Evolutionary conservation across 371 early-diverging fungal genomes (phyloP).

Genomic region (Mucor mucedo): DNA sequence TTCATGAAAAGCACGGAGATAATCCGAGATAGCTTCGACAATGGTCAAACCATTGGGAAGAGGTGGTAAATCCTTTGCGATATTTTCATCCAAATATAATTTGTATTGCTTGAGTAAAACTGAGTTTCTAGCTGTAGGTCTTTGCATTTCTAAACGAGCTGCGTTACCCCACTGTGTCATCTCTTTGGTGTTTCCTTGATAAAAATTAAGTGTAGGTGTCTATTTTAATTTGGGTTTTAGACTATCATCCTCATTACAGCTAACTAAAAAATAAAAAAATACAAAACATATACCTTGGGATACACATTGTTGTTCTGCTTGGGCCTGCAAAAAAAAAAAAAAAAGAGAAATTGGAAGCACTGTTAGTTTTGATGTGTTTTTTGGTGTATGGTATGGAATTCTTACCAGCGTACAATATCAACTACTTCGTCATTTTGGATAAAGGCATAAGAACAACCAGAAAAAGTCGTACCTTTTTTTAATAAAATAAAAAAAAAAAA

Average conservation of each 20-base stretch:
- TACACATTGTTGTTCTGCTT: conserved; percentile 63
- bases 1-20: conserved; percentile 49
- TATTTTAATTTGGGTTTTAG: not conserved
- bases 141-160: conserved; percentile 33
- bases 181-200: conserved; percentile 46
- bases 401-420: conserved; percentile 64
- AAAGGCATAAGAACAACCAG: conserved; percentile 55
- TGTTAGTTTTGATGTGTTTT: not conserved
- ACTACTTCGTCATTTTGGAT: conserved; percentile 64
- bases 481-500: not conserved
- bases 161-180: conserved; percentile 57
- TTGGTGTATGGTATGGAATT: not conserved
- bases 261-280: too few species aligned
- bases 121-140: conserved; percentile 37
- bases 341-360: not conserved
- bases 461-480: conserved; percentile 53
- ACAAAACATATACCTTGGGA: conserved; percentile 50
- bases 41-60: conserved; percentile 53
- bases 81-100: conserved; percentile 53
- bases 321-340: conserved; percentile 52
- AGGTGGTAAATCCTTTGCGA: conserved; percentile 42
- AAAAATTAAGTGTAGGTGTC: conserved; percentile 57
- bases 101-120: conserved; percentile 54
- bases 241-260: not conserved
- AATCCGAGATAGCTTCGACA: conserved; percentile 54